Conservation (phyloP, 768 basidiomycete genomes). For the Russula dissimulans region DNA sequence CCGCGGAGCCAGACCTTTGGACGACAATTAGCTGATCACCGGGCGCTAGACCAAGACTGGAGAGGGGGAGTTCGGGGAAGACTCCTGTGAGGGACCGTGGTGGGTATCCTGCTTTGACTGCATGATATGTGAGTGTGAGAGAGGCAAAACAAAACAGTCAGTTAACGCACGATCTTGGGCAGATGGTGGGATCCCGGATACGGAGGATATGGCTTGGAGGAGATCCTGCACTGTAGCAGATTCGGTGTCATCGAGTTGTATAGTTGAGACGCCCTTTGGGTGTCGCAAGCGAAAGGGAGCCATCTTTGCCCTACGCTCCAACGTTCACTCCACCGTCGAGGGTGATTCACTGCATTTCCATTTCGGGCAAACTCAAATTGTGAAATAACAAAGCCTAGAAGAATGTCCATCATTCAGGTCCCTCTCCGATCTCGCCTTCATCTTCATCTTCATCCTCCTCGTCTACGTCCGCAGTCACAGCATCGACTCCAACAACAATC, state of each 20-base stretch:
- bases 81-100: conserved; percentile 56
- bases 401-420: no score
- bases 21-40: conserved; percentile 88
- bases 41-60: conserved; percentile 62
- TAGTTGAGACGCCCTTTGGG: conserved; percentile 72
- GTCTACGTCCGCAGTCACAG: neutral
- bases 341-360: neutral
- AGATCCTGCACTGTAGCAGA: conserved; percentile 63
- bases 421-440: neutral
- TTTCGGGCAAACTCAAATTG: neutral
- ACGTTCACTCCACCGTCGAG: neutral
- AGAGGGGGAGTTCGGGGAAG: conserved; percentile 63
- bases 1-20: conserved; percentile 26
- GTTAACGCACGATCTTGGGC: conserved; percentile 64
- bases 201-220: conserved; percentile 56
- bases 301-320: conserved; percentile 33
- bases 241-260: conserved; percentile 51
- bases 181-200: conserved; percentile 62
- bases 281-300: conserved; percentile 71
- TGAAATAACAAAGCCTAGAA: neutral
- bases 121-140: neutral
- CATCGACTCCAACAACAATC: conserved; percentile 1
- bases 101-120: conserved; percentile 82
- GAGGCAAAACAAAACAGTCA: neutral
- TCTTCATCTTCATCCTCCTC: conserved; percentile 16